These are phyloP conservation scores for Podaxis pistillaris DNA, from an alignment of 768 basidiomycete species.

Conservation along the genomic window DNA sequence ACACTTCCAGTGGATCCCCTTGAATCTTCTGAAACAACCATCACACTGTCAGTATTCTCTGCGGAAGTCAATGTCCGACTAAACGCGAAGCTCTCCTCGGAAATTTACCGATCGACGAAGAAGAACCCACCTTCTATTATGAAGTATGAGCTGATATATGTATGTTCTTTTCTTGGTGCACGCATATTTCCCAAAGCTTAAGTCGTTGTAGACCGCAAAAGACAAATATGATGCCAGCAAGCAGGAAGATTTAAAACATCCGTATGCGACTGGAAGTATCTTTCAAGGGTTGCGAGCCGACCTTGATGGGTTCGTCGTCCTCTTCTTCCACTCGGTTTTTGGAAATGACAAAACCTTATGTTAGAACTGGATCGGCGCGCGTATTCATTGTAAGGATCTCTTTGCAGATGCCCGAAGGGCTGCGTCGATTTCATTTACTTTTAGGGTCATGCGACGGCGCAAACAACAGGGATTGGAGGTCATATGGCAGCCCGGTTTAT, in stretches of 20 bases:
- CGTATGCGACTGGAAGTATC: conserved; percentile 68
- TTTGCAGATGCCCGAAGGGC: neutral
- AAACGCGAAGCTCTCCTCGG: conserved; percentile 63
- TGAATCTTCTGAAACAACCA: conserved; percentile 47
- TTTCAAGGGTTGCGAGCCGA: conserved; percentile 88
- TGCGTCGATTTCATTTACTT: conserved; percentile 1
- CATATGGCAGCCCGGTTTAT: conserved; percentile 82
- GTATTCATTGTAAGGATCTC: conserved; percentile 73
- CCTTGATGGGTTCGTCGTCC: conserved; percentile 64
- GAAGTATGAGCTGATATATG: conserved; percentile 84
- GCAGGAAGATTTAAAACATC: conserved; percentile 61
- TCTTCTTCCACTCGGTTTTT: neutral
- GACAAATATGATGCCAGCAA: conserved; percentile 75
- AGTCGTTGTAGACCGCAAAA: conserved; percentile 58
- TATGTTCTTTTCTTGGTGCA: conserved; percentile 30
- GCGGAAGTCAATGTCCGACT: conserved; percentile 65
- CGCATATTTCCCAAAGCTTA: neutral
- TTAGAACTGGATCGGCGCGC: conserved; percentile 62
- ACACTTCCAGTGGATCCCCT: conserved; percentile 32
- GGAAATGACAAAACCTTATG: conserved; percentile 9
- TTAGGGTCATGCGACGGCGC: conserved; percentile 86
- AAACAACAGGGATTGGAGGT: conserved; percentile 81
- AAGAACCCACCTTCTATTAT: conserved; percentile 83
- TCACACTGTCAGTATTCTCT: conserved; percentile 63
- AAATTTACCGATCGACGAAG: conserved; percentile 90